phyloP scores from a whole-genome alignment of 2,329 filamentous ascomycete genomes.

The Apiospora rasikravindrae region DNA sequence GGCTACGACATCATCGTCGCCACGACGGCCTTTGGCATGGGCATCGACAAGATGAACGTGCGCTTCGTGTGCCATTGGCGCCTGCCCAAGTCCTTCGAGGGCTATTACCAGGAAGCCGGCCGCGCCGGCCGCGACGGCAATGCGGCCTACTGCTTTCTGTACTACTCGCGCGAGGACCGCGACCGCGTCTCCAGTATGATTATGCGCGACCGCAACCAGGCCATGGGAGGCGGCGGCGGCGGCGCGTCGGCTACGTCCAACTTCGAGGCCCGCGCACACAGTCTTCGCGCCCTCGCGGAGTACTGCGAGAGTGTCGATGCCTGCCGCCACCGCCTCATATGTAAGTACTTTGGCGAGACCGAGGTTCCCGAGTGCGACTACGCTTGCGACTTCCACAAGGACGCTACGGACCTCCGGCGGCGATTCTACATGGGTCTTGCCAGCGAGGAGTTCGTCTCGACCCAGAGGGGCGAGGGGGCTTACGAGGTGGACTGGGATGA shows the following conservation, averaged over 20 bases:
- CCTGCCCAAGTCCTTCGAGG: constrained; percentile 91
- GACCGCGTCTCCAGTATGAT: constrained; percentile 71
- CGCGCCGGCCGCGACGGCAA: constrained; percentile 90
- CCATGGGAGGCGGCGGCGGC: constrained; percentile 30
- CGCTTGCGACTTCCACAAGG: constrained; percentile 82
- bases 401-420: constrained; percentile 60
- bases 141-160: constrained; percentile 84
- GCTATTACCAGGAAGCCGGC: constrained; percentile 94
- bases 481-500: constrained; percentile 63
- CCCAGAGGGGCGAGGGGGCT: constrained; percentile 63
- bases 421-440: constrained; percentile 62
- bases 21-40: constrained; percentile 97
- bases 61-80: constrained; percentile 96
- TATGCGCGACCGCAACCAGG: constrained; percentile 47
- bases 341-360: constrained; percentile 76
- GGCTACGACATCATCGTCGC: constrained; percentile 93
- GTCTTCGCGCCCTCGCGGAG: constrained; percentile 70
- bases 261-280: constrained; percentile 60
- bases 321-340: constrained; percentile 80
- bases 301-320: constrained; percentile 80
- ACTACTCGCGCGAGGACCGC: constrained; percentile 87
- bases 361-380: constrained; percentile 67
- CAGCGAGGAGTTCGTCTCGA: constrained; percentile 67
- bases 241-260: constrained; percentile 43
- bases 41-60: constrained; percentile 94